Evolutionary conservation across 2,329 filamentous ascomycete species (phyloP).

Genomic region (Trichoderma sp.): DNA sequence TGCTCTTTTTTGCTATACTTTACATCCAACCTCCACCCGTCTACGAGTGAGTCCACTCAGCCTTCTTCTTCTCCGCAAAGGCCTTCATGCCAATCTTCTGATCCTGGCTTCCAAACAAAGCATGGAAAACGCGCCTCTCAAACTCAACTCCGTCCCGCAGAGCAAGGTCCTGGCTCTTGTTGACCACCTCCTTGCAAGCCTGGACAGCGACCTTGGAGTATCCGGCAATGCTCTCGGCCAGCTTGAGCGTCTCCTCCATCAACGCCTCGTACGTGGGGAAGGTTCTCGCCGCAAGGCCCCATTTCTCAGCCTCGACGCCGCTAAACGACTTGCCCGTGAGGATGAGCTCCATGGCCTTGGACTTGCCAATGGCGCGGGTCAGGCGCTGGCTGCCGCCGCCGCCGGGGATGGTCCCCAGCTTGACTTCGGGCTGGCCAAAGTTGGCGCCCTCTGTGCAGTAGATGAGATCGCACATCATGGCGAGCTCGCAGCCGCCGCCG

Average conservation of each 20-base stretch:
- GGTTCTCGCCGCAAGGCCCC: conserved; percentile 83
- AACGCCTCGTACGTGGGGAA: conserved; percentile 81
- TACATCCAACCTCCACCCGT: not conserved
- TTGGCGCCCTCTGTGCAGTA: conserved; percentile 86
- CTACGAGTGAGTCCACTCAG: conserved; percentile 84
- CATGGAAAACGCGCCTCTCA: conserved; percentile 91
- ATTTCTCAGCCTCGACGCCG: conserved; percentile 80
- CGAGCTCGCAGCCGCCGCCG: conserved; percentile 92
- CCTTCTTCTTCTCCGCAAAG: conserved; percentile 92
- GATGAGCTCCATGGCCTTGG: conserved; percentile 87
- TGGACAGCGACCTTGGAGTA: conserved; percentile 86
- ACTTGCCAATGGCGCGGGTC: conserved; percentile 80
- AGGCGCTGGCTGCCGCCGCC: conserved; percentile 89
- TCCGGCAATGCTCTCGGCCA: conserved; percentile 85
- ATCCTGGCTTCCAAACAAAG: conserved; percentile 88
- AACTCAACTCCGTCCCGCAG: conserved; percentile 91
- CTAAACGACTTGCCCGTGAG: conserved; percentile 82
- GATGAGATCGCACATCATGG: conserved; percentile 95
- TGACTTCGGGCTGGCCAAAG: conserved; percentile 97
- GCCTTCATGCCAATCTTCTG: conserved; percentile 97
- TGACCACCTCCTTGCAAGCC: conserved; percentile 96
- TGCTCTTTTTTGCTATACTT: not conserved
- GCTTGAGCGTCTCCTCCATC: conserved; percentile 77
- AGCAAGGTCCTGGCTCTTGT: conserved; percentile 93
- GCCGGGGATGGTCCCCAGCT: conserved; percentile 88